Evolutionary conservation across 2,329 filamentous ascomycete species (phyloP), one percentile per base, ranked within the genome.

Genomic region (Arachnopeziza araneosa): DNA sequence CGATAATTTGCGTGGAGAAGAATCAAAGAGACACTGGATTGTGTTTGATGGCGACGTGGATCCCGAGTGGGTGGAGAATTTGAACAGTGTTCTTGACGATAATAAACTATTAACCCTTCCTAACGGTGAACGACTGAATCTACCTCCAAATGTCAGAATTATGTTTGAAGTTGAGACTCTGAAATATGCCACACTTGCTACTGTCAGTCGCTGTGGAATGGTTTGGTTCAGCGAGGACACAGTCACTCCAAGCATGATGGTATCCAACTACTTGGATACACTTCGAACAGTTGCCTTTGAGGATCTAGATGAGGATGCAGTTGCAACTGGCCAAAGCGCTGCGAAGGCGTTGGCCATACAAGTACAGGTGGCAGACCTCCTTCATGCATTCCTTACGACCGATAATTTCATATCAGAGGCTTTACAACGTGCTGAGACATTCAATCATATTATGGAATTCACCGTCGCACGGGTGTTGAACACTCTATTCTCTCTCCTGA

Each of bases 201-300:
- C 95, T n/a, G 95, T 99, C 71, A 96, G 90, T 86, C 92, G 95
- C 77, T 99, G 95, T 74, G 95, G 95, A 82, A 99, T 99, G 95
- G 96, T 99, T 17, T 99, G 95, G 95, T 99, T 98, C 78, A 99
- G 92, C 72, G 93, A 97, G 70, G 96, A 99, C 71, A 98, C 93
- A 26, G 93, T 99, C 50, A 93, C 91, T 32, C 85, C 93, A 1
- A 84, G 83, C 66, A 96, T 99, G 89, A 90, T 98, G 86, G 88
- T 98, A 50, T 81, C 85, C 64, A 91, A 98, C 75, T 97, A 99
- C 70, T 83, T 99, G 56, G 86, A 95, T 62, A 86, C 88, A 53
- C 84, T 99, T 49, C 87, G 88, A 67, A 89, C 86, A 2, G 87
- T 91, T 59, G 86, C 90, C 0, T 97, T 99, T 69, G 95, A 99